Percentiles rank a stretch among this genome's conserved stretches.
Conservation (phyloP, 306 rosid species). For the Vigna mungo region DNA sequence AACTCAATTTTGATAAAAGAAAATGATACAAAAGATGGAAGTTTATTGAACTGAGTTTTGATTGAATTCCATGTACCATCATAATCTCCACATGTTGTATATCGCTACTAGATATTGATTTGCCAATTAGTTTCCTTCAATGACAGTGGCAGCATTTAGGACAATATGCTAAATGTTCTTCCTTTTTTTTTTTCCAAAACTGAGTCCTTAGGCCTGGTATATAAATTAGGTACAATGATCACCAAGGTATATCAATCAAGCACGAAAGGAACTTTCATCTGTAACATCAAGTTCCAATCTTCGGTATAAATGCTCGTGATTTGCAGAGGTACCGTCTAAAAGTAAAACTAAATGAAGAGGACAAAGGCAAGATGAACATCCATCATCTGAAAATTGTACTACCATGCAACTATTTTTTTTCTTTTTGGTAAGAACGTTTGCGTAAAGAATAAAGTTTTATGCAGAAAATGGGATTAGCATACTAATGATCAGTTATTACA, state of each 20-base stretch:
- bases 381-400: constrained; percentile 21
- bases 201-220: neutral
- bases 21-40: neutral
- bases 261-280: no score
- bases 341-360: constrained; percentile 4
- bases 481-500: constrained; percentile 11
- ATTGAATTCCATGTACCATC: neutral
- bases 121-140: no score
- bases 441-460: constrained; percentile 1
- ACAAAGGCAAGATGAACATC: neutral
- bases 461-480: neutral
- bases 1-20: neutral
- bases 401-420: neutral
- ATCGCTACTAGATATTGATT: no score
- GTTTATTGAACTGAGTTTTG: neutral
- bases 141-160: no score
- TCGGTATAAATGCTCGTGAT: neutral
- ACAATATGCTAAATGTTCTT: no score
- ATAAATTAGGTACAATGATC: no score
- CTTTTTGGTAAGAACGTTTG: neutral
- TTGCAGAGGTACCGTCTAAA: neutral
- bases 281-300: neutral
- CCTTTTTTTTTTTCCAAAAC: no score
- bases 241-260: no score
- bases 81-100: no score